phyloP scores from a whole-genome alignment of 768 basidiomycete genomes.

The Boletus pseudo-olivaceus region DNA sequence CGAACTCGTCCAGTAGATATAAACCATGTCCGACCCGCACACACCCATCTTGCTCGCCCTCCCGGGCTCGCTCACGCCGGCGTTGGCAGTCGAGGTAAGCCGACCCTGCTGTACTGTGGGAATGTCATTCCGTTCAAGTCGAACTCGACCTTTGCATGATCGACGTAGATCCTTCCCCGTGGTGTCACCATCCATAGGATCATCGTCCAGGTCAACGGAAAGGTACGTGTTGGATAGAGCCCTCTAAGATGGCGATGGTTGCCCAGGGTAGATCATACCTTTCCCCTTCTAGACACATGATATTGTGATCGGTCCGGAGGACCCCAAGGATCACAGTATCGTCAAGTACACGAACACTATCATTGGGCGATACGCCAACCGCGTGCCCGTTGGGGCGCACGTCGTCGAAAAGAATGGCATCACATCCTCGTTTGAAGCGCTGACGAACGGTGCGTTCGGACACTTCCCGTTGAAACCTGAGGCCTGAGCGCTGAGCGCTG shows the following conservation, averaged over 20 bases:
- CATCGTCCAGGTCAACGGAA: slow-evolving; percentile 61
- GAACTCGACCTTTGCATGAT: background rate
- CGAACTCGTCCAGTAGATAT: background rate
- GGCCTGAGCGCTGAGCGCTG: too few relatives aligned
- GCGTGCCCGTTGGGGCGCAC: slow-evolving; percentile 60
- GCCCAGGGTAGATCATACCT: too few relatives aligned
- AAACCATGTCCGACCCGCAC: slow-evolving; percentile 39
- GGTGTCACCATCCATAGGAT: slow-evolving; percentile 69
- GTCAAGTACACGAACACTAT: slow-evolving; percentile 73
- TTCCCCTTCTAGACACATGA: slow-evolving; percentile 57
- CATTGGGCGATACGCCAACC: slow-evolving; percentile 71
- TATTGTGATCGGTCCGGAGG: slow-evolving; percentile 70
- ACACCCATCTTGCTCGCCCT: slow-evolving; percentile 52
- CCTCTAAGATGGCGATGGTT: too few relatives aligned
- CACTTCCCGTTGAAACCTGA: background rate
- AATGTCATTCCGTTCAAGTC: background rate
- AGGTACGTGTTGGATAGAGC: slow-evolving; percentile 43
- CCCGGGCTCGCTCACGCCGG: slow-evolving; percentile 48
- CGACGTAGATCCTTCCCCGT: slow-evolving; percentile 55
- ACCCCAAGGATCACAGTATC: slow-evolving; percentile 50
- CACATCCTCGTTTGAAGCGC: slow-evolving; percentile 43
- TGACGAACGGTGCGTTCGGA: slow-evolving; percentile 33
- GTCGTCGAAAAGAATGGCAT: slow-evolving; percentile 51
- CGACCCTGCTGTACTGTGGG: slow-evolving; percentile 3
- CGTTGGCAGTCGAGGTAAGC: slow-evolving; percentile 60